These are phyloP conservation scores for Hypholoma sublateritium DNA, from an alignment of 768 basidiomycete genomes.

Conservation along the genomic window DNA sequence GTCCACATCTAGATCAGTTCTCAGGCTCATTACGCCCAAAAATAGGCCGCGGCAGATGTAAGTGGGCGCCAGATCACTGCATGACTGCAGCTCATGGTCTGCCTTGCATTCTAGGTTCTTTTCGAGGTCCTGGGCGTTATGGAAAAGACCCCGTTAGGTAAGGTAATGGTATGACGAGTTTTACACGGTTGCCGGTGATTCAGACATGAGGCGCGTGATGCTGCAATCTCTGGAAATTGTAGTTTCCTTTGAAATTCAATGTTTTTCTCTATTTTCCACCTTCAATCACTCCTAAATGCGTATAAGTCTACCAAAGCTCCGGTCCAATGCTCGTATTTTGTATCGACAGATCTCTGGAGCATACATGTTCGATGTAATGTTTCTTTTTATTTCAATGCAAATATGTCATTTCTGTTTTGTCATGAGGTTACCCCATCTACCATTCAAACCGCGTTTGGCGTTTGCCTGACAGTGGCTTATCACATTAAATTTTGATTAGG, in stretches of 20 bases:
- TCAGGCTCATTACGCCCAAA: slow-evolving; percentile 15
- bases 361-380: too few species aligned
- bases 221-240: neutral
- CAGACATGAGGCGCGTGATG: slow-evolving; percentile 9
- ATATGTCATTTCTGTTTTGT: too few species aligned
- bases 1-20: slow-evolving; percentile 6
- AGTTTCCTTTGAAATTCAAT: too few species aligned
- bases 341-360: too few species aligned
- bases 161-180: slow-evolving; percentile 28
- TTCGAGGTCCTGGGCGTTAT: slow-evolving; percentile 78
- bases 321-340: neutral
- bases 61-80: slow-evolving; percentile 7
- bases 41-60: slow-evolving; percentile 42
- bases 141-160: slow-evolving; percentile 78
- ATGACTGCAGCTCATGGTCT: neutral
- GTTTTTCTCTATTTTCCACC: too few species aligned
- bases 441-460: too few species aligned
- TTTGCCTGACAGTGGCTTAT: too few species aligned
- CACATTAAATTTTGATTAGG: too few species aligned
- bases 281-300: neutral
- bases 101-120: slow-evolving; percentile 46
- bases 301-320: neutral
- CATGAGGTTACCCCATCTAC: too few species aligned
- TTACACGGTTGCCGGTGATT: neutral
- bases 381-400: too few species aligned